These are phyloP conservation scores for Debaryomycetaceae sp. DNA, from an alignment of 1,139 yeast genomes.

Conservation along the genomic window DNA sequence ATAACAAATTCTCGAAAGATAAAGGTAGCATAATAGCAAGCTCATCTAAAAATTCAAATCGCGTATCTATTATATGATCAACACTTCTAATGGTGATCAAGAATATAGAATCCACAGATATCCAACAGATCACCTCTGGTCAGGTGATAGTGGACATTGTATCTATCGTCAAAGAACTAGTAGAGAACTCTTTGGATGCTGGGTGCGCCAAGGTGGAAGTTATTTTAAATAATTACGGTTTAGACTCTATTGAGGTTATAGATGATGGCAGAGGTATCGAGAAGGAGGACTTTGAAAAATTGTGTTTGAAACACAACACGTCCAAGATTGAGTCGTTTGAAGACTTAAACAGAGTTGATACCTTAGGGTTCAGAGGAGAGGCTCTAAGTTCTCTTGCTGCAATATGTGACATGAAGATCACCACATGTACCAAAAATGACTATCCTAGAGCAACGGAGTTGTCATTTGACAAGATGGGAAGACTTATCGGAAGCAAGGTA, in stretches of 20 bases:
- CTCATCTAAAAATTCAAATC: constrained; percentile 1
- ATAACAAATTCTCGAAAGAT: constrained; percentile 27
- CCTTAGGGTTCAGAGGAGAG: constrained; percentile 84
- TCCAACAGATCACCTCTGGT: constrained; percentile 82
- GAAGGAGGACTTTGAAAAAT: constrained; percentile 50
- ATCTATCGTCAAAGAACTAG: constrained; percentile 76
- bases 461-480: constrained; percentile 53
- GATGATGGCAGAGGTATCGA: constrained; percentile 82
- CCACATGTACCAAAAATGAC: constrained; percentile 48
- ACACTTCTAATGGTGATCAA: constrained; percentile 19
- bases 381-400: constrained; percentile 74
- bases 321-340: constrained; percentile 66
- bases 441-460: constrained; percentile 60
- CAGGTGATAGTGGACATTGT: constrained; percentile 83
- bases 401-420: constrained; percentile 50
- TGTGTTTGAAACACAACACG: constrained; percentile 75
- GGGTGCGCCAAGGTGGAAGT: constrained; percentile 64
- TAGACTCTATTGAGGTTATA: constrained; percentile 62
- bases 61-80: constrained; percentile 1
- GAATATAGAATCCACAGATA: constrained; percentile 43
- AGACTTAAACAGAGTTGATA: constrained; percentile 49
- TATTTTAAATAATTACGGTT: constrained; percentile 64
- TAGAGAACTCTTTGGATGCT: constrained; percentile 88
- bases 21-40: constrained; percentile 11
- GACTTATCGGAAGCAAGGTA: constrained; percentile 27